Conservation (phyloP, 2,329 filamentous ascomycete species). For the Teratosphaeria viscida region DNA sequence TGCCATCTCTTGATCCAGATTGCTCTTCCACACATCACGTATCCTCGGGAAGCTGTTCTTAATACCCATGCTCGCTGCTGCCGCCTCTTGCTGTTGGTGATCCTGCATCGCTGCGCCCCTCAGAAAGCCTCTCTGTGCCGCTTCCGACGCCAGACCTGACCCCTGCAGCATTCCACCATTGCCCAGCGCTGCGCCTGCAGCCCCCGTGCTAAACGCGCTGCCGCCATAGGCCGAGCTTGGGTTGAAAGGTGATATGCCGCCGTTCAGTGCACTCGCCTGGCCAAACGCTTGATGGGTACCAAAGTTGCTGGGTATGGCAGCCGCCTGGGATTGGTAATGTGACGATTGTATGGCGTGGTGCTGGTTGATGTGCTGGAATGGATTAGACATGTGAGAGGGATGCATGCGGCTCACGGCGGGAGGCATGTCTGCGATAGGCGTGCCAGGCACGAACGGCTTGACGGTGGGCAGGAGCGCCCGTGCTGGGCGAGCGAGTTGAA, state of each 20-base stretch:
- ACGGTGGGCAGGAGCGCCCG: not conserved
- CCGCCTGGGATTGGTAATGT: conserved; percentile 21
- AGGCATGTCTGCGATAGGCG: conserved; percentile 36
- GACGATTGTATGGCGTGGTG: conserved; percentile 25
- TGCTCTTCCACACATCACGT: conserved; percentile 92
- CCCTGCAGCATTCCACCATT: conserved; percentile 22
- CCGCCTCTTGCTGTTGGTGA: conserved; percentile 15
- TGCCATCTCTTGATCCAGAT: conserved; percentile 83
- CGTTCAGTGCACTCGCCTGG: conserved; percentile 27
- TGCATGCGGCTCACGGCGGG: conserved; percentile 49
- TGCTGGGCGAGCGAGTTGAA: not conserved
- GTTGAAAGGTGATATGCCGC: conserved; percentile 28
- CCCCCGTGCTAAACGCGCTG: conserved; percentile 21
- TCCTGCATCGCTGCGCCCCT: conserved; percentile 53
- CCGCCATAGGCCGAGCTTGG: conserved; percentile 19
- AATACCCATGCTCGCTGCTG: conserved; percentile 32
- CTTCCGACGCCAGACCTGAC: conserved; percentile 68
- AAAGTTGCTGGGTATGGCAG: conserved; percentile 29
- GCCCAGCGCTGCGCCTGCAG: conserved; percentile 13
- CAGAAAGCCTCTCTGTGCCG: conserved; percentile 77
- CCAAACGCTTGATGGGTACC: conserved; percentile 24
- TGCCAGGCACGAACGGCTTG: not conserved
- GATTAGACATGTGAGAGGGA: conserved; percentile 47
- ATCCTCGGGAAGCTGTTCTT: conserved; percentile 65
- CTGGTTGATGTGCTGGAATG: conserved; percentile 48